Conservation (phyloP, 139 green algal genomes). For the Chlamydomonas sp. region DNA sequence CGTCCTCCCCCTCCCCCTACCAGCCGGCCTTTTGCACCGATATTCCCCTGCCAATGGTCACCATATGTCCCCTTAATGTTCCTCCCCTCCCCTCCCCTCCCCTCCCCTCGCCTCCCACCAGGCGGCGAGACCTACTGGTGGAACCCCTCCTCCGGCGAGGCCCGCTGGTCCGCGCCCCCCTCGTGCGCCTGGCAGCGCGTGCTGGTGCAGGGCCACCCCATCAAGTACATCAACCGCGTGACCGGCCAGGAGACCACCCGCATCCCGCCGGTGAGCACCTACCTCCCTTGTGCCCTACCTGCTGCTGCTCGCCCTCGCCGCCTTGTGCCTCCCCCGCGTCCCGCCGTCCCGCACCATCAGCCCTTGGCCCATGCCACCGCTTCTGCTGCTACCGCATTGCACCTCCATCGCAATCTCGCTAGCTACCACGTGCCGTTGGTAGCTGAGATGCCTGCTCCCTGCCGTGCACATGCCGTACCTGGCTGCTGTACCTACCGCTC, state of each 20-base stretch:
- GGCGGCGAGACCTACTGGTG: slow-evolving; percentile 46
- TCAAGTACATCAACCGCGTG: slow-evolving; percentile 50
- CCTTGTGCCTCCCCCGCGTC: no score
- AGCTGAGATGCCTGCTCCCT: neutral
- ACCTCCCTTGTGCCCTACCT: no score
- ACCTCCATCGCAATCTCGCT: neutral
- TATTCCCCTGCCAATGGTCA: no score
- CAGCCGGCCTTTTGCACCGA: no score
- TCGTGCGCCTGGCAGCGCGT: slow-evolving; percentile 52
- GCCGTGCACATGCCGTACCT: no score
- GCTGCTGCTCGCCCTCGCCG: no score
- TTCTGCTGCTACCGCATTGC: neutral
- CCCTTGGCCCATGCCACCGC: no score
- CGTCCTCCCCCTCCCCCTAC: no score
- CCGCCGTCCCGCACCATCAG: no score
- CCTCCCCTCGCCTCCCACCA: neutral
- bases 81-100: no score
- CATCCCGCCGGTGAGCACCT: slow-evolving; percentile 26
- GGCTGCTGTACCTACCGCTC: no score
- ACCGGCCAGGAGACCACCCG: slow-evolving; percentile 33
- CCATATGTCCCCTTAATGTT: no score
- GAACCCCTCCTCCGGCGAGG: slow-evolving; percentile 37
- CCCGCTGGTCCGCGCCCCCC: slow-evolving; percentile 43
- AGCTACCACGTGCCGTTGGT: neutral
- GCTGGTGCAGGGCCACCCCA: slow-evolving; percentile 44